Evolutionary conservation across 2,329 filamentous ascomycete genomes (phyloP), one percentile per base, ranked within the genome.

Genomic region (Sarocladium brachiariae): DNA sequence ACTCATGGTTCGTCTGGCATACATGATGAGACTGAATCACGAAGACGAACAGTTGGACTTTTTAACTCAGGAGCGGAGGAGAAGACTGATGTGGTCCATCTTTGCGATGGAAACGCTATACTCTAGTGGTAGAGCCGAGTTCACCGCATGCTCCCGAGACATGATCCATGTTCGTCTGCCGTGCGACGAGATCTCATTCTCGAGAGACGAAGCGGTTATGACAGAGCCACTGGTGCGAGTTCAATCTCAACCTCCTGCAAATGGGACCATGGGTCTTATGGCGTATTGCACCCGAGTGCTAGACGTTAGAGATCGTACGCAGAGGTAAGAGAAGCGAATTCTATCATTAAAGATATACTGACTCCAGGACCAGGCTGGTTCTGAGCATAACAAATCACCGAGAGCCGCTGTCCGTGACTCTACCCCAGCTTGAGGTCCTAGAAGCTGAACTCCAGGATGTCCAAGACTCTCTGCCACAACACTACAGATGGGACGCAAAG

Each of bases 41-140:
- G 58, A 60, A 14, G 53, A 60, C 4, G 19, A 51, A 0, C 52
- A 55, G 0, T 50, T 51, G 3, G 24, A 35, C 2, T 60, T 57
- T 6, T 41, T 60, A 0, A 46, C 49, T 0, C 58, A 56, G 4
- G 58, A 60, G 23, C 50, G 56, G 0, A 52, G 56, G 0, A 27
- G 58, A 2, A 45, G 58, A 9, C 31, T 60, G 2, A 60, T 60
- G 57, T 60, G 58, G 58, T 52, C 56, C 0, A 39, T 39, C n/a
- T 39, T 39, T 23, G 37, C 16, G 8, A 19, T 23, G 37, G 37
- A 39, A 23, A 39, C 37, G 6, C 37, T 39, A 4, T 39, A 39
- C 18, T 39, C 37, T 8, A 39, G 37, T 21, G 37, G 37, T 7
- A 19, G 37, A 21, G 18, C 37, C 9, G 37, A 39, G 18, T 39